Percentiles rank a stretch among this genome's conserved stretches.
Conservation (phyloP, 805 yeast genomes). For the Sugiyamaella americana region DNA sequence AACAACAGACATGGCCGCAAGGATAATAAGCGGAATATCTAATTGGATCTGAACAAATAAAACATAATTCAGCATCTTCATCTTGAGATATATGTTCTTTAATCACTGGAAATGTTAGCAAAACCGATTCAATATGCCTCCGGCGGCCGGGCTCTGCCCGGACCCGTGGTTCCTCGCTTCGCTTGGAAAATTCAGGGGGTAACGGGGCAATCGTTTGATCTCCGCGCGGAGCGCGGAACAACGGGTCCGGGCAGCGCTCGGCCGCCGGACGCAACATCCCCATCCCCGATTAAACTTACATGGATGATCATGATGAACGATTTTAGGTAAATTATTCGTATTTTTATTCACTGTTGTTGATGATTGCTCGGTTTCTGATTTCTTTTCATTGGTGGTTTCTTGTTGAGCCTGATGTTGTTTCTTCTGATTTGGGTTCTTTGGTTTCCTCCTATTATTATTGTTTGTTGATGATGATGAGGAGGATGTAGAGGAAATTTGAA, state of each 20-base stretch:
- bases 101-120: not conserved
- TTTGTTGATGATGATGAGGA: not conserved
- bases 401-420: not conserved
- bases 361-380: not conserved
- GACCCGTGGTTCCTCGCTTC: not conserved
- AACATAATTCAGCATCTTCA: conserved; percentile 42
- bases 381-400: not conserved
- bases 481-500: conserved; percentile 1
- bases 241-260: not conserved
- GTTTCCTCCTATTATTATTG: not conserved
- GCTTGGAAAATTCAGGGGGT: not conserved
- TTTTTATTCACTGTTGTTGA: not conserved
- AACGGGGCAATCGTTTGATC: not conserved
- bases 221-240: not conserved
- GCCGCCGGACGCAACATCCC: not conserved
- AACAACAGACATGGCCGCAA: conserved; percentile 83
- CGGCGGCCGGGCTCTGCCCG: not conserved
- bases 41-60: conserved; percentile 77
- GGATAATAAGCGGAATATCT: conserved; percentile 63
- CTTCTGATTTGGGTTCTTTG: not conserved
- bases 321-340: not conserved
- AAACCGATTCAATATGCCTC: not conserved
- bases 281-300: not conserved
- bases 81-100: not conserved
- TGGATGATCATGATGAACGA: not conserved